Base-by-base conservation (phyloP, 495 filamentous ascomycete genomes). In the Lasiosphaeriaceae sp. region DNA sequence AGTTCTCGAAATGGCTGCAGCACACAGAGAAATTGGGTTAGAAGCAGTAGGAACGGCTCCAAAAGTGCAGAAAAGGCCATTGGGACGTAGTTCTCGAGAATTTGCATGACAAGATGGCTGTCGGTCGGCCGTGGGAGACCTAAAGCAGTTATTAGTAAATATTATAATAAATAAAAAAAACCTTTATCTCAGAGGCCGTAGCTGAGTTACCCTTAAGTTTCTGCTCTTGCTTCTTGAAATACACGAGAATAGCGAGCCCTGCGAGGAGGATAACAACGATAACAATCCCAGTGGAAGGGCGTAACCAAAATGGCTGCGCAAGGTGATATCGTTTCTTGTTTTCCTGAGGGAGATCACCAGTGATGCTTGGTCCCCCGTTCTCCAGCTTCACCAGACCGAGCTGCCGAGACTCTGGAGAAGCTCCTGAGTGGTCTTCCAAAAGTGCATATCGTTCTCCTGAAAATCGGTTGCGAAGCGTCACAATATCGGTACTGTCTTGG, bases 31-130 rank as follows among this genome's bases (percentile, higher is more conserved):
- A 49, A 7, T 2, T 47, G 4, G 0, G 74, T 75, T 0, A 83
- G 39, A 0, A 81, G 52, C 2, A 77, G 61, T 69, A 77, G 77
- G 6, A 74, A 65, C 0, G 80, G 73, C 47, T 83, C 80, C 0
- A 77, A 59, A 0, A 74, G 47, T 0, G 79, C 79, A 0, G 74
- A 72, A 26, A 79, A 59, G 5, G 61, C 55, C 0, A 75, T 80
- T 2, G 79, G 78, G 1, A 77, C 46, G 47, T 76, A 78, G 31
- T 74, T 77, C n/a, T 73, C 65, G 1, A 78, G 23, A 6, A 81
- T 17, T 20, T 76, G 73, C 4, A 66, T 41, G 1, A 77, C 55
- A 17, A 76, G 45, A 12, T 63, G 47, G 39, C 67, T 74, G 0
- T 53, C 34, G 5, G 73, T 73, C 8, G 78, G 73, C 1, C 68